Percentiles rank a stretch among this genome's conserved stretches.
Conservation (phyloP, 2,329 filamentous ascomycete genomes). For the Fusarium sp. region DNA sequence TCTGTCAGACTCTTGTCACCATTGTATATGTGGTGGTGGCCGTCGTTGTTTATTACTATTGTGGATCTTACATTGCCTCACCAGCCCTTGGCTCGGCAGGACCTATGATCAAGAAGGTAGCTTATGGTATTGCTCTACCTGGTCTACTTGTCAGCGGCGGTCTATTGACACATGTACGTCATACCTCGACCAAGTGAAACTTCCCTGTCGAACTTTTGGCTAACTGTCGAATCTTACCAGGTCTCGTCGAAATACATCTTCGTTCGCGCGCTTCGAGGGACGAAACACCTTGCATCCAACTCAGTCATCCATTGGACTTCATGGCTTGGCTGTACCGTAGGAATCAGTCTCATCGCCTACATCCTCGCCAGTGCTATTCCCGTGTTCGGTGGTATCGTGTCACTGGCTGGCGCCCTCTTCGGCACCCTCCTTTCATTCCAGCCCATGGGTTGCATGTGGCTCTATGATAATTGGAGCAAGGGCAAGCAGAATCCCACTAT, state of each 20-base stretch:
- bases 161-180: not conserved
- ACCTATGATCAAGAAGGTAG: not conserved
- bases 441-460: not conserved
- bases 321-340: not conserved
- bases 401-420: not conserved
- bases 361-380: not conserved
- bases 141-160: not conserved
- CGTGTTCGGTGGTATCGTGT: not conserved
- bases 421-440: not conserved
- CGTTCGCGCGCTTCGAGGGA: not conserved
- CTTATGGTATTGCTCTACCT: not conserved
- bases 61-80: not conserved
- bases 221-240: not conserved
- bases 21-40: not conserved
- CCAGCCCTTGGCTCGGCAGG: not conserved
- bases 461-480: not conserved
- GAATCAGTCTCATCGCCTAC: not conserved
- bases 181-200: not conserved
- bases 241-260: not conserved
- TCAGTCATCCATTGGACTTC: not conserved
- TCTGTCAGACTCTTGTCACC: not conserved
- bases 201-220: rapidly evolving
- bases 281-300: not conserved
- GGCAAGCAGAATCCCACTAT: not conserved
- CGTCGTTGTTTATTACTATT: not conserved